phyloP scores from a whole-genome alignment of 345 rosid species.

The Kernera saxatilis region DNA sequence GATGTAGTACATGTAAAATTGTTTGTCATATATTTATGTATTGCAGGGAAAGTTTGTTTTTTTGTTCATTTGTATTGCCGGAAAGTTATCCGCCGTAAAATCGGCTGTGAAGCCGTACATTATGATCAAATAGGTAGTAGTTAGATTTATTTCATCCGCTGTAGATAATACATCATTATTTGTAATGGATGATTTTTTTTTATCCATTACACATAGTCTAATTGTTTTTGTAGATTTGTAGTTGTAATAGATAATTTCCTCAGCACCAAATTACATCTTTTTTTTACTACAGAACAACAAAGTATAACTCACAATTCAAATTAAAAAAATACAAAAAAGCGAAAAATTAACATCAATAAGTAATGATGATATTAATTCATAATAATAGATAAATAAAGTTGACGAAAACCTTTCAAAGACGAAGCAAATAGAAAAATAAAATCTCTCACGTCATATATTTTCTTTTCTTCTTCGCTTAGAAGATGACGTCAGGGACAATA shows the following conservation, averaged over 20 bases:
- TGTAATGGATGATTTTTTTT: no score
- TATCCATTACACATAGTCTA: neutral
- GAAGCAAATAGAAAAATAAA: conserved; percentile 11
- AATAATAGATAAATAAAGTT: neutral
- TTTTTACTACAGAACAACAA: neutral
- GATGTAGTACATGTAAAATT: no score
- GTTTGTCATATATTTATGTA: no score
- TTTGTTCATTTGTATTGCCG: no score
- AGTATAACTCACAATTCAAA: neutral
- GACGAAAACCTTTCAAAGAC: neutral
- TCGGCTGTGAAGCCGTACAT: no score
- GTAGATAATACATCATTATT: no score
- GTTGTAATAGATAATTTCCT: neutral
- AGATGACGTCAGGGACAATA: conserved; percentile 22
- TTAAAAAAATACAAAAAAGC: neutral
- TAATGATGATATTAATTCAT: conserved; percentile 17
- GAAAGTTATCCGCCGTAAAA: no score
- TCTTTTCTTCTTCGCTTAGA: conserved; percentile 8
- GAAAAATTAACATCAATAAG: neutral
- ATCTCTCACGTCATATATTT: conserved; percentile 6
- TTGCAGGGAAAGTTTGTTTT: no score
- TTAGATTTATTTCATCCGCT: no score
- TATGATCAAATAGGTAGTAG: no score
- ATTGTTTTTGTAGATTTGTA: neutral
- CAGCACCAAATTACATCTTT: neutral